These are phyloP conservation scores for Sporisorium graminicola DNA, from an alignment of 1,284 basidiomycete genomes.

Conservation along the genomic window DNA sequence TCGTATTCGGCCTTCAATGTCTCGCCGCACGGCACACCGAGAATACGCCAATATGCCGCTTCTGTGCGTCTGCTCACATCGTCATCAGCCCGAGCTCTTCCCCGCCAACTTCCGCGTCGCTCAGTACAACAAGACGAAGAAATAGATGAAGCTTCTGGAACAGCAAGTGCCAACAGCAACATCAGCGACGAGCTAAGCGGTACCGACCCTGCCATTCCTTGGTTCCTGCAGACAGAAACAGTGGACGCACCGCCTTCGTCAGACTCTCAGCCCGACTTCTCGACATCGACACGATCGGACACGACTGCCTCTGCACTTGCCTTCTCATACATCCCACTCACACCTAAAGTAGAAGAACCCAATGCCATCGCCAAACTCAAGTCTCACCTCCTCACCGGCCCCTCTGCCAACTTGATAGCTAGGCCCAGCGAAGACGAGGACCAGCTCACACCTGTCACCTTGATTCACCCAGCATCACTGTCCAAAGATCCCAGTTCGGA, in stretches of 20 bases:
- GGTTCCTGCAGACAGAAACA: constrained; percentile 59
- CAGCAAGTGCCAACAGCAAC: constrained; percentile 5
- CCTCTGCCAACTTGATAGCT: constrained; percentile 53
- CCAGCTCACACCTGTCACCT: constrained; percentile 49
- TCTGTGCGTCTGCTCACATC: constrained; percentile 20
- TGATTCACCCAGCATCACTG: constrained; percentile 56
- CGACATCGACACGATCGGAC: neutral
- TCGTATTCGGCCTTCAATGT: constrained; percentile 5
- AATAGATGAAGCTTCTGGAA: neutral
- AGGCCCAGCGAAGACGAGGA: constrained; percentile 45
- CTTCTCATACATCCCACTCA: constrained; percentile 41
- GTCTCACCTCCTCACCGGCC: constrained; percentile 43
- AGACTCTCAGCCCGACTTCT: constrained; percentile 1
- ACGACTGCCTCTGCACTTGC: constrained; percentile 4
- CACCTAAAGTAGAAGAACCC: constrained; percentile 40
- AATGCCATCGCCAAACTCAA: constrained; percentile 44
- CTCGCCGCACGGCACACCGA: neutral
- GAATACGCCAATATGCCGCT: neutral
- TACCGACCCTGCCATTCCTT: constrained; percentile 50
- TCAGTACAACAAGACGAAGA: constrained; percentile 4
- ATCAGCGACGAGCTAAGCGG: constrained; percentile 49
- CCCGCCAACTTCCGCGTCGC: constrained; percentile 24
- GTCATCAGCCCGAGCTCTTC: constrained; percentile 13
- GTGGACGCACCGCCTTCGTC: constrained; percentile 38
- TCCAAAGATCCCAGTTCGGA: constrained; percentile 47